A percentile compares a stretch with the other conserved stretches of the same genome.
phyloP scores from a whole-genome alignment of 2,329 filamentous ascomycete species.

The Ophiocordyceps camponoti-rufipedis region DNA sequence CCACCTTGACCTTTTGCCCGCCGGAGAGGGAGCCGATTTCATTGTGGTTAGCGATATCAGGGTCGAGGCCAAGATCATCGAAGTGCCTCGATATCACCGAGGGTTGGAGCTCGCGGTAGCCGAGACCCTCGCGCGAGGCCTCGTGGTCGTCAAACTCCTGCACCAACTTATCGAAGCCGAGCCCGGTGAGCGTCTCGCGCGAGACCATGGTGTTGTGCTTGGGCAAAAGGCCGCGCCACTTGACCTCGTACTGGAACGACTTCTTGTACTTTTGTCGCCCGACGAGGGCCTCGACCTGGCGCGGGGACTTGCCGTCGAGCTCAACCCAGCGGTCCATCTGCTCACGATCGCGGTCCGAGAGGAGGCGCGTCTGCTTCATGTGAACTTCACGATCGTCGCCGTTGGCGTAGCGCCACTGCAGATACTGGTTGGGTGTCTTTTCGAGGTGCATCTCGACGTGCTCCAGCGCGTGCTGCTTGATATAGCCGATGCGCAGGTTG shows the following conservation, averaged over 20 bases:
- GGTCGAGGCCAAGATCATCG: constrained; percentile 87
- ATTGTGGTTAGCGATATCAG: constrained; percentile 97
- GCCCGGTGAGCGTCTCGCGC: constrained; percentile 71
- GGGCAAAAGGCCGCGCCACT: constrained; percentile 77
- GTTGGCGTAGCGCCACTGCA: constrained; percentile 96
- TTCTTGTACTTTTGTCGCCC: constrained; percentile 99
- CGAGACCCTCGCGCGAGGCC: constrained; percentile 92
- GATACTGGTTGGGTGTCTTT: constrained; percentile 97
- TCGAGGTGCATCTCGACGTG: constrained; percentile 99
- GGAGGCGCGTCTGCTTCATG: constrained; percentile 88
- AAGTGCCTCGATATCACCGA: constrained; percentile 96
- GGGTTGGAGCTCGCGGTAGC: constrained; percentile 84
- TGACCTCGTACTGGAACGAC: constrained; percentile 95
- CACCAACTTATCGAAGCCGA: constrained; percentile 81
- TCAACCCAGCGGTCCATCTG: constrained; percentile 90
- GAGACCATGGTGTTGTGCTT: constrained; percentile 90
- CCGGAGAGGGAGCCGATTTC: constrained; percentile 91
- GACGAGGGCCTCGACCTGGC: constrained; percentile 73
- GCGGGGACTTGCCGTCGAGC: constrained; percentile 60
- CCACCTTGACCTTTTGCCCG: constrained; percentile 98
- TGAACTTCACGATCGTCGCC: constrained; percentile 93
- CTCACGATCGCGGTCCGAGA: constrained; percentile 67
- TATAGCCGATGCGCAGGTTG: constrained; percentile 96
- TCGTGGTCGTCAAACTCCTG: constrained; percentile 99
- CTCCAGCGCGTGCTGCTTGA: constrained; percentile 97